Evolutionary conservation across 164 flowering plant species (phyloP).

Genomic region (Vitis amurensis): DNA sequence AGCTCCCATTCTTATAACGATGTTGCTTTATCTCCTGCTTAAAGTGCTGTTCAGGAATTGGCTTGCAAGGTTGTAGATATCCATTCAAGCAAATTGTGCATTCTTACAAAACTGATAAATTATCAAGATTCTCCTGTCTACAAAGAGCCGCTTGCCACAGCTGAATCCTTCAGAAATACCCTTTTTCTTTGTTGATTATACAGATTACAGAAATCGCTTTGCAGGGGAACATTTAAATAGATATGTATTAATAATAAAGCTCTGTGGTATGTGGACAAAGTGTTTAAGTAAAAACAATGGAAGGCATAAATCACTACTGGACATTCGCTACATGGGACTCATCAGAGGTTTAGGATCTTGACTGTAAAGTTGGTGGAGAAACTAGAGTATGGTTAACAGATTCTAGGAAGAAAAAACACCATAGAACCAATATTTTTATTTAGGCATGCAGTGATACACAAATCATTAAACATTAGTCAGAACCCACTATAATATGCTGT

Average conservation of each 20-base stretch:
- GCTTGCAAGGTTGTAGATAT: neutral
- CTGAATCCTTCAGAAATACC: too few relatives aligned
- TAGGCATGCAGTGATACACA: neutral
- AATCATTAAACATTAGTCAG: neutral
- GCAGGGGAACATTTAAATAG: too few relatives aligned
- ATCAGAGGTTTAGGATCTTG: neutral
- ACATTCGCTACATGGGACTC: neutral
- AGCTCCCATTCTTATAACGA: constrained; percentile 73
- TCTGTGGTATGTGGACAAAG: too few relatives aligned
- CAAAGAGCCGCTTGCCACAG: too few relatives aligned
- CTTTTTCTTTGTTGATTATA: too few relatives aligned
- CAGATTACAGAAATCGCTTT: too few relatives aligned
- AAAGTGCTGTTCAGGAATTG: constrained; percentile 45
- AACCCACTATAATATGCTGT: too few relatives aligned
- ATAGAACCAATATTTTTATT: neutral
- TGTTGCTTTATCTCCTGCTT: constrained; percentile 82
- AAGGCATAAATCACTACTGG: too few relatives aligned
- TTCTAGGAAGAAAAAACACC: neutral
- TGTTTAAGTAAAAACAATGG: too few relatives aligned
- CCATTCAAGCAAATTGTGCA: neutral
- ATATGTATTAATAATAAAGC: too few relatives aligned
- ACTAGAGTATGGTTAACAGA: neutral
- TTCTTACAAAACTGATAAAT: too few relatives aligned
- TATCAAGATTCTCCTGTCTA: too few relatives aligned
- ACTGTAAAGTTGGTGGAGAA: neutral